These are phyloP conservation scores for Adiantum capillusveneris DNA, from an alignment of 75 land plant species.

Conservation along the genomic window DNA sequence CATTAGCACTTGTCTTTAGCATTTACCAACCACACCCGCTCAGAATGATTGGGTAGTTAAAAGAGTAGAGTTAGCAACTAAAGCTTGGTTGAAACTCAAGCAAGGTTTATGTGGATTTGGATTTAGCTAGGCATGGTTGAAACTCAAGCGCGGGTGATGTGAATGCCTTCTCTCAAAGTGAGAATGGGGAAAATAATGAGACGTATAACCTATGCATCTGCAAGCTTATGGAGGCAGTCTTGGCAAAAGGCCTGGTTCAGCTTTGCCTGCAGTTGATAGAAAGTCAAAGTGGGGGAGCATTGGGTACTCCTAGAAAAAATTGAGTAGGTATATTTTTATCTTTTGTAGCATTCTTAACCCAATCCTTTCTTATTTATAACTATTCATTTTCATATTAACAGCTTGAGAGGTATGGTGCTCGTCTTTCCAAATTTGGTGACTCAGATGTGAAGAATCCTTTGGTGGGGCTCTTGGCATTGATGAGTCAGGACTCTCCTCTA, in stretches of 20 bases:
- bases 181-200: not conserved
- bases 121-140: not conserved
- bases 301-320: conserved; percentile 6
- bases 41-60: no score
- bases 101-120: no score
- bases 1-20: no score
- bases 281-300: not conserved
- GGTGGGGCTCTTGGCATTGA: conserved; percentile 24
- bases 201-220: not conserved
- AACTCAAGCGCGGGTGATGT: not conserved
- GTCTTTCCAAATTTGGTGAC: conserved; percentile 48
- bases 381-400: not conserved
- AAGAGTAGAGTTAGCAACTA: no score
- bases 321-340: not conserved
- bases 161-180: not conserved
- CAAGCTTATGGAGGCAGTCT: not conserved
- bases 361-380: no score
- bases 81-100: no score
- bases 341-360: no score
- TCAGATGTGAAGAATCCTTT: conserved; percentile 56
- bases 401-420: conserved; percentile 10
- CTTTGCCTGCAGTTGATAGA: conserved; percentile 8
- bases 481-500: conserved; percentile 6
- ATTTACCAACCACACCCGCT: no score
- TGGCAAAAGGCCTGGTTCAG: conserved; percentile 3